These are phyloP conservation scores for Aureobasidium namibiae DNA, from an alignment of 2,329 filamentous ascomycete genomes.

Conservation along the genomic window DNA sequence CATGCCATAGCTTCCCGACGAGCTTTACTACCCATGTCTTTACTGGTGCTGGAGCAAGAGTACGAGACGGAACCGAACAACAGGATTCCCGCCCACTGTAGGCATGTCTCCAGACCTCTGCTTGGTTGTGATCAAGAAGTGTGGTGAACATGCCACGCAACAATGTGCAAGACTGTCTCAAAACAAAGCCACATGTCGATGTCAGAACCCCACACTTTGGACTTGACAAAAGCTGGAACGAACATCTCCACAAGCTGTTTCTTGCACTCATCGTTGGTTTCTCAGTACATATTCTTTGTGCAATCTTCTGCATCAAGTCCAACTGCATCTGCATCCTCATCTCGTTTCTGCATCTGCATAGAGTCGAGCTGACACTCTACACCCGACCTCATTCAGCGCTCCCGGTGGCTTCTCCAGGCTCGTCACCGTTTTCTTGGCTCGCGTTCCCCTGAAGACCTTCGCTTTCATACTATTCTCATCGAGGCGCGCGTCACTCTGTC, in stretches of 20 bases:
- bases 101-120: neutral
- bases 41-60: too few species aligned
- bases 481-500: neutral
- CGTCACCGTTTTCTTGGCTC: conserved; percentile 11
- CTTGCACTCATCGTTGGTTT: neutral
- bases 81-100: too few species aligned
- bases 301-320: neutral
- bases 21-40: neutral
- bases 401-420: neutral
- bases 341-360: neutral
- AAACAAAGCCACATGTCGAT: neutral
- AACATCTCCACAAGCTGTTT: neutral
- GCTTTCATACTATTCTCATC: conserved; percentile 1
- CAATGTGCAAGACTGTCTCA: neutral
- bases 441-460: conserved; percentile 10
- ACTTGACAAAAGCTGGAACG: conserved; percentile 1
- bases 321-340: neutral
- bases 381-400: neutral
- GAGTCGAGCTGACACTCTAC: neutral
- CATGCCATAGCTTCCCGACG: neutral
- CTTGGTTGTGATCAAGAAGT: neutral
- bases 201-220: neutral
- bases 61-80: too few species aligned
- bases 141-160: neutral
- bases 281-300: conserved; percentile 5